Evolutionary conservation across 345 rosid genomes (phyloP), one percentile per base, ranked within the genome.

Genomic region (Populus alba): DNA sequence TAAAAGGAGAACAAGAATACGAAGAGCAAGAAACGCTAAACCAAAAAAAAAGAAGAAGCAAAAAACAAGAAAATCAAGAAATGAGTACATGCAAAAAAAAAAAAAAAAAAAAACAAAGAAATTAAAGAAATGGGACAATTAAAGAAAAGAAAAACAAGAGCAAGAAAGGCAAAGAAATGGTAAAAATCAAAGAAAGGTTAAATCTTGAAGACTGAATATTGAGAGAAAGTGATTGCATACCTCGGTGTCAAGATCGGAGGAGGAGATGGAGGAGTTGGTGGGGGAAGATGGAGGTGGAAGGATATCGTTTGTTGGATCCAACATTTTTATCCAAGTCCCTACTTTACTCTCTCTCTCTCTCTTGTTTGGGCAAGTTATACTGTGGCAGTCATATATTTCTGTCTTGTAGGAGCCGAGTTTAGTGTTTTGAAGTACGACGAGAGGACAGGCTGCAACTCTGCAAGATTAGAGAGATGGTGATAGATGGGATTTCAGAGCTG

Each of bases 231-330:
- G 38, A 43, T 1, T 9, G 0, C 73, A n/a, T 72, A 93, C 98
- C 97, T 93, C 97, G 11, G 98, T 90, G 85, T 92, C 98, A 80
- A 95, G 98, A 93, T 95, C 98, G 82, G 97, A 95, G 81, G 97
- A 95, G 75, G 97, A 91, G 38, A 85, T 39, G 87, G 97, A 94
- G 66, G 97, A 92, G 78, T 82, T 84, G 71, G 96, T 87, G 9
- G 98, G 98, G 66, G 97, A 94, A 18, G 91, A 70, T 39, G 87
- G 88, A 0, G 89, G 85, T 1, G 83, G 91, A 8, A 84, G 76
- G 37, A 88, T 68, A 35, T 80, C 86, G 68, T 82, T 81, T 57
- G 80, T 81, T 43, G 90, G 94, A 89, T 91, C 93, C 85, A 79
- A 82, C 91, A 89, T 90, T 27, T 18, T 17, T 10, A 7, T 7